Percentiles rank a stretch among this genome's conserved stretches.
These are phyloP conservation scores for Colletotrichum musae DNA, from an alignment of 2,329 filamentous ascomycete species.

Conservation along the genomic window DNA sequence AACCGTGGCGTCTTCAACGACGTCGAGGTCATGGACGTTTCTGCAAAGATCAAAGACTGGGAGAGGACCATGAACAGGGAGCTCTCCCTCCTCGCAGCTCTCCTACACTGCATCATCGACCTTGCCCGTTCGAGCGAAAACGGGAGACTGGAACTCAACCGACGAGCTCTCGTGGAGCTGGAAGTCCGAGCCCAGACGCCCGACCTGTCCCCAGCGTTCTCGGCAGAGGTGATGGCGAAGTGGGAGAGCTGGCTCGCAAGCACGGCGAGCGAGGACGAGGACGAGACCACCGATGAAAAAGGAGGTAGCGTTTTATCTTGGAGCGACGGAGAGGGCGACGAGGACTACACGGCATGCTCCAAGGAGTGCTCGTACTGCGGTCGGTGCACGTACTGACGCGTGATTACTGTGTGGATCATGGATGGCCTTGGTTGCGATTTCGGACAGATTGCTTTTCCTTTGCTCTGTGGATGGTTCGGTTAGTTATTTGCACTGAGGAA, in stretches of 20 bases:
- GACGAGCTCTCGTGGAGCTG: constrained; percentile 2
- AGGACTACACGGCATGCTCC: constrained; percentile 39
- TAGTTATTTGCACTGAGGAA: too few relatives aligned
- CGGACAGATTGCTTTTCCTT: too few relatives aligned
- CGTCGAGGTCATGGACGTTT: constrained; percentile 51
- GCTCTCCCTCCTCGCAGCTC: constrained; percentile 50
- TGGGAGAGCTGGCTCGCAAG: constrained; percentile 24
- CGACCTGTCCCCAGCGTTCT: constrained; percentile 12
- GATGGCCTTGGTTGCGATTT: too few relatives aligned
- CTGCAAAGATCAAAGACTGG: constrained; percentile 52
- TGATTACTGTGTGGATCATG: background rate
- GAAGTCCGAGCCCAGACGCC: constrained; percentile 21
- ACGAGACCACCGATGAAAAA: background rate
- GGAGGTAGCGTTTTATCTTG: constrained; percentile 15
- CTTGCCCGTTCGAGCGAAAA: constrained; percentile 20
- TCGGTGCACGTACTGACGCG: constrained; percentile 32
- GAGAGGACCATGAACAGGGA: constrained; percentile 49
- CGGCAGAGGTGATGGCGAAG: constrained; percentile 4
- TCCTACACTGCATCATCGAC: constrained; percentile 40
- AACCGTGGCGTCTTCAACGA: constrained; percentile 53
- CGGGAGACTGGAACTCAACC: constrained; percentile 29
- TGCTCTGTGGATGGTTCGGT: too few relatives aligned
- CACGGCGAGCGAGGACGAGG: background rate
- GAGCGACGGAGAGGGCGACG: constrained; percentile 15
- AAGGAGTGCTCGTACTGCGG: constrained; percentile 40